Conservation (phyloP, 352 stramenopile species). For the Paralagenidium karlingii region DNA sequence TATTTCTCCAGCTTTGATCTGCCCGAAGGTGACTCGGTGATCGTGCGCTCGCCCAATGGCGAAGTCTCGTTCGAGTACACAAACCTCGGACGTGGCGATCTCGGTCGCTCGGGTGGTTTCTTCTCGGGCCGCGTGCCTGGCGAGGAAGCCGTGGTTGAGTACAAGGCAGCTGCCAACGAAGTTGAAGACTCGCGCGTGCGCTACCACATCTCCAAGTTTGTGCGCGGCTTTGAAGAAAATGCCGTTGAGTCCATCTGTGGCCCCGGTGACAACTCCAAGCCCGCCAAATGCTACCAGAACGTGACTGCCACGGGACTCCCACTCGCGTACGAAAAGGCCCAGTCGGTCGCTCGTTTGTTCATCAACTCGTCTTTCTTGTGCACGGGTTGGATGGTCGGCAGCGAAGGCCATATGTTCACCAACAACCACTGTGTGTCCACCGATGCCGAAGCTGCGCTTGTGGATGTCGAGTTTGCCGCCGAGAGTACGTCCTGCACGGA, state of each 20-base stretch:
- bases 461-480: conserved; percentile 18
- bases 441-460: conserved; percentile 14
- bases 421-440: conserved; percentile 49
- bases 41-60: conserved; percentile 10
- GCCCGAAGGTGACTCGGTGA: conserved; percentile 14
- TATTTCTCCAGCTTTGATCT: conserved; percentile 26
- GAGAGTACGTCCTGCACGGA: conserved; percentile 7
- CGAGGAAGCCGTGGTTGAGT: conserved; percentile 1
- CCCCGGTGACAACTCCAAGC: not conserved
- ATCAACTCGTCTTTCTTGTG: conserved; percentile 1
- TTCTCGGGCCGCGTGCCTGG: not conserved
- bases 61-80: conserved; percentile 12
- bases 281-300: conserved; percentile 3
- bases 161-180: conserved; percentile 5
- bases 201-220: not conserved
- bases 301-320: too few relatives aligned
- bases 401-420: conserved; percentile 46
- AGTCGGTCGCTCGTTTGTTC: not conserved
- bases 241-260: not conserved
- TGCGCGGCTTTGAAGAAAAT: not conserved
- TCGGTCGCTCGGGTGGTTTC: conserved; percentile 7
- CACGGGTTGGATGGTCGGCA: conserved; percentile 36
- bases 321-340: not conserved
- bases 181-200: not conserved
- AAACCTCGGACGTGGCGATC: conserved; percentile 11